phyloP scores from a whole-genome alignment of 2,329 filamentous ascomycete species.

The Ustulina deusta region DNA sequence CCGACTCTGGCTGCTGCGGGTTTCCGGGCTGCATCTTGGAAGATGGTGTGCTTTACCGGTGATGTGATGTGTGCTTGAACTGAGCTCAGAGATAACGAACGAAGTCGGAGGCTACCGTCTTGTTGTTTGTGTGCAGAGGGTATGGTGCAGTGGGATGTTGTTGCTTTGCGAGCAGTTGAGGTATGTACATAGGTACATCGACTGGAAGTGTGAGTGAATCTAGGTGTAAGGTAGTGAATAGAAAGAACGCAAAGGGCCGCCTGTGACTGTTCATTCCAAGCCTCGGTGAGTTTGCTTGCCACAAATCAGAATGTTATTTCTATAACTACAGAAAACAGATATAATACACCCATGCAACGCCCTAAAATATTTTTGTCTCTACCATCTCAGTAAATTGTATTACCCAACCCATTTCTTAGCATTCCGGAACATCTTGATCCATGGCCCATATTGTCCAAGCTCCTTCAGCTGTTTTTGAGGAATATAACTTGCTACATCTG shows the following conservation, averaged over 20 bases:
- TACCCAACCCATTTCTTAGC: conserved; percentile 87
- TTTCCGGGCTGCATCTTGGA: conserved; percentile 20
- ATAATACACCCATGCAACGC: conserved; percentile 27
- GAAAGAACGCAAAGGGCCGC: not conserved
- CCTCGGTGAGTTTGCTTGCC: conserved; percentile 2
- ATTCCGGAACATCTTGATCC: conserved; percentile 87
- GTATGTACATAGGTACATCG: conserved; percentile 11
- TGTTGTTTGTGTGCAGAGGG: not conserved
- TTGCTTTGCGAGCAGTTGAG: conserved; percentile 4
- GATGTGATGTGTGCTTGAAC: not conserved
- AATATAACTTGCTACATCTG: conserved; percentile 80
- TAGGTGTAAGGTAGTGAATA: not conserved
- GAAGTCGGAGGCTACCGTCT: not conserved
- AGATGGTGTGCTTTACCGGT: not conserved
- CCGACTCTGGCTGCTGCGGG: not conserved
- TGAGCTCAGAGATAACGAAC: not conserved
- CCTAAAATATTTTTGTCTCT: conserved; percentile 23
- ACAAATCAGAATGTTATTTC: not conserved
- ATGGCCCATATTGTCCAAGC: conserved; percentile 87
- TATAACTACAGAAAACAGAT: conserved; percentile 10
- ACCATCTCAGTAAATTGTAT: conserved; percentile 2
- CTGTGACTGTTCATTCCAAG: not conserved
- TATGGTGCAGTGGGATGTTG: not conserved
- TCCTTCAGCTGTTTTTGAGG: conserved; percentile 68
- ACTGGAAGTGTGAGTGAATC: not conserved